Base-by-base conservation (phyloP, 257 asterid genomes). In the Euphrasia confusa region DNA sequence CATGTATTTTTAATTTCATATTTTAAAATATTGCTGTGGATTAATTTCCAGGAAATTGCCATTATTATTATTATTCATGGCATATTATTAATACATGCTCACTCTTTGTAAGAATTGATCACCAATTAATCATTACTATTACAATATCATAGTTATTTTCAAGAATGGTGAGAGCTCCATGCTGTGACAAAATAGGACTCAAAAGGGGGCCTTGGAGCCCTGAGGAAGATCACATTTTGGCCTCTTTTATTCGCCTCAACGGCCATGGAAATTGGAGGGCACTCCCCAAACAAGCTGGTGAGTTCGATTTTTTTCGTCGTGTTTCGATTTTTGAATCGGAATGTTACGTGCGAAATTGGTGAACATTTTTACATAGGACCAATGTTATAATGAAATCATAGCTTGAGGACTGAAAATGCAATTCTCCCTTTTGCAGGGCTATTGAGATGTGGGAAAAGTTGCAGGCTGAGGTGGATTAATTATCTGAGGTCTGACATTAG, bases 111-210 rank as follows among this genome's bases (percentile, higher is more conserved):
- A 21, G 24, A 21, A 21, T 21, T 21, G 24, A 21, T 21, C 24
- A 21, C 24, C 24, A 21, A 21, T 21, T 1, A 21, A 21, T 21
- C 24, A 21, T 21, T 21, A 21, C 24, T 21, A 21, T 21, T 21
- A 21, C 24, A 21, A 21, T 21, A 21, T 21, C 24, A 21, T 21
- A 54, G 5, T 53, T 53, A 10, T 18, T 24, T 18, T 21, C 3
- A 15, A 68, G 69, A 72, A 91, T 91, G 98, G 96, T 71, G 71
- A 84, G 96, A 75, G 95, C 90, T 64, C 91, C 91, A 12, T 81
- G 85, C 68, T 84, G 91, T 74, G 91, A 84, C 65, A 84, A 79
- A 65, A 77, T 75, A 82, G 91, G 86, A 27, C 67, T 81, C 63
- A 84, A 79, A 77, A 79, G 70, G 70, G 91, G 91, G 55, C 86